Percentiles rank a stretch among this genome's conserved stretches.
phyloP scores from a whole-genome alignment of 441 rosid genomes.

The Flueggea neowawraea region DNA sequence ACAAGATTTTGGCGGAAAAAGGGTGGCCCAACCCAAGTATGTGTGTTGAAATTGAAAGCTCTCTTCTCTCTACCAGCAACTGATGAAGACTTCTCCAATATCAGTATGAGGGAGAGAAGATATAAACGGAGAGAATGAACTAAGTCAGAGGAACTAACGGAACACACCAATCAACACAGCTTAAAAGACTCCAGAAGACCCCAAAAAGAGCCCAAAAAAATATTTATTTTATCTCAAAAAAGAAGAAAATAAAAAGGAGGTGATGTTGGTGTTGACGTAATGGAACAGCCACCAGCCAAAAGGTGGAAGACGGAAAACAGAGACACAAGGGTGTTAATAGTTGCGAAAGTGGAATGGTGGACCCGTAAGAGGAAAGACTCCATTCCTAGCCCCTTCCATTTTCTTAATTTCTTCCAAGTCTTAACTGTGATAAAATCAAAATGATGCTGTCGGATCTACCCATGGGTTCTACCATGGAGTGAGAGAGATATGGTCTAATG shows the following conservation, averaged over 20 bases:
- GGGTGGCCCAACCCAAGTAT: constrained; percentile 29
- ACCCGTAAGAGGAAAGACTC: constrained; percentile 25
- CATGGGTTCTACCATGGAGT: not conserved
- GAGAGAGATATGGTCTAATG: not conserved
- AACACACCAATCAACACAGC: constrained; percentile 20
- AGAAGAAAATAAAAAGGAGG: not conserved
- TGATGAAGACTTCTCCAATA: constrained; percentile 35
- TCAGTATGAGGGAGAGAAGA: not conserved
- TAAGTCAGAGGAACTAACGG: constrained; percentile 17
- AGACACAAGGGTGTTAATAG: not conserved
- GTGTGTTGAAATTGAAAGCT: not conserved
- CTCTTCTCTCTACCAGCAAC: constrained; percentile 45
- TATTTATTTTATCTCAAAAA: not conserved
- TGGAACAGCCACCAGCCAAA: constrained; percentile 42
- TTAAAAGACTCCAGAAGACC: constrained; percentile 15
- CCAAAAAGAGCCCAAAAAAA: constrained; percentile 3
- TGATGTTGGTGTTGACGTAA: constrained; percentile 30
- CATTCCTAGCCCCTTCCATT: constrained; percentile 46
- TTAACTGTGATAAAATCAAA: constrained; percentile 23
- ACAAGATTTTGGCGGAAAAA: constrained; percentile 40
- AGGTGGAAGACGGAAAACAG: constrained; percentile 6
- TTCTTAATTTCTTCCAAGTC: constrained; percentile 20
- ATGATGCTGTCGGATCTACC: constrained; percentile 39
- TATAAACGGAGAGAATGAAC: not conserved
- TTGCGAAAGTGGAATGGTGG: constrained; percentile 24